phyloP scores from a whole-genome alignment of 768 basidiomycete species.

The Fistulinella prunicolor region DNA sequence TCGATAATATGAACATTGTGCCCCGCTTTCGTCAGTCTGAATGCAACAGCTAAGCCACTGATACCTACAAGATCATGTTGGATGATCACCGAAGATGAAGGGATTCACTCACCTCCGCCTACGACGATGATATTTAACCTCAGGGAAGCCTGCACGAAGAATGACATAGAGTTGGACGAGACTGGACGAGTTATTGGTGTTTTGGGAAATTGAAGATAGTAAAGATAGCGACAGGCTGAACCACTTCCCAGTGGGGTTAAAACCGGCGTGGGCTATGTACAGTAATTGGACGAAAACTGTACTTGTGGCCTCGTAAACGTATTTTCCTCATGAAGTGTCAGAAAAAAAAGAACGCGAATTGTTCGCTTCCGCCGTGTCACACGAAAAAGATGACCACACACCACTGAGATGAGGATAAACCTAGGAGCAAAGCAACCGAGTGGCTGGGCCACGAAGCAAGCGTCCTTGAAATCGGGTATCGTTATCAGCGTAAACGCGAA shows the following conservation, averaged over 20 bases:
- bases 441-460: not conserved
- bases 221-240: not conserved
- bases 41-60: conserved; percentile 53
- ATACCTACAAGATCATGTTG: conserved; percentile 28
- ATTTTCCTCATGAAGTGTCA: not conserved
- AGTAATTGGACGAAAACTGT: not conserved
- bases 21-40: conserved; percentile 50
- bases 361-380: conserved; percentile 10
- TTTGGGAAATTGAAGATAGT: not conserved
- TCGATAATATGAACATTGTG: conserved; percentile 55
- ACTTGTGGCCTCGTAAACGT: not conserved
- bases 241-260: not conserved
- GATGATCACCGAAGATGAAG: not conserved
- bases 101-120: conserved; percentile 17
- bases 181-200: not conserved
- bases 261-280: not conserved
- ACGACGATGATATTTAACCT: conserved; percentile 14
- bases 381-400: not conserved
- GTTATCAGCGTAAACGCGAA: not conserved
- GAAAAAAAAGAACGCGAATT: not conserved
- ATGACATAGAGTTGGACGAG: conserved; percentile 1
- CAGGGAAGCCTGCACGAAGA: conserved; percentile 10
- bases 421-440: not conserved
- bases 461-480: not conserved
- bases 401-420: too few species aligned